phyloP scores from a whole-genome alignment of 345 rosid genomes.

The Garcia nutans region DNA sequence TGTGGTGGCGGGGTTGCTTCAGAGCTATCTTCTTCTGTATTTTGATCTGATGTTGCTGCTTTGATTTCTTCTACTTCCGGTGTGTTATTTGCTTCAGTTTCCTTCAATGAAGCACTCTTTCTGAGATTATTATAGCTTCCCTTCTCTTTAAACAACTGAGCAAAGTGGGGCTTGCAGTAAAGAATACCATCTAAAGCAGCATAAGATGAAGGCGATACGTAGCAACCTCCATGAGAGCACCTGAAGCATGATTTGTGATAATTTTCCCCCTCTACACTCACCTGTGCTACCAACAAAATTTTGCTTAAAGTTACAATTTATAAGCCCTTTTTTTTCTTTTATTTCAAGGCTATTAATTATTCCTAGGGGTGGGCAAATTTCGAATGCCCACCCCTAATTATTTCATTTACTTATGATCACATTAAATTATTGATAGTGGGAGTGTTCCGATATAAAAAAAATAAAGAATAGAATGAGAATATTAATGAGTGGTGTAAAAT shows the following conservation, averaged over 20 bases:
- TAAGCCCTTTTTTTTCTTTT: background rate
- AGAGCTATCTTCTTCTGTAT: slow-evolving; percentile 10
- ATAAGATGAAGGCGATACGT: slow-evolving; percentile 41
- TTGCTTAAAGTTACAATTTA: background rate
- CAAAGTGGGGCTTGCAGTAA: slow-evolving; percentile 54
- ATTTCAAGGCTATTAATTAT: background rate
- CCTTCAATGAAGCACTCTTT: slow-evolving; percentile 34
- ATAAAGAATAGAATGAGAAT: too few species aligned
- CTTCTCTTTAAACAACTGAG: slow-evolving; percentile 54
- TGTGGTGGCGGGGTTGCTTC: slow-evolving; percentile 14
- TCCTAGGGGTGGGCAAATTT: too few species aligned
- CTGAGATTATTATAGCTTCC: slow-evolving; percentile 45
- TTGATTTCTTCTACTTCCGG: slow-evolving; percentile 18
- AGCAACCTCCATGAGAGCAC: slow-evolving; percentile 56
- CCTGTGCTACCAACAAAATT: slow-evolving; percentile 30
- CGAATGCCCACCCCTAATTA: too few species aligned
- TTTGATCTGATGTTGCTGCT: slow-evolving; percentile 2
- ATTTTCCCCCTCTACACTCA: slow-evolving; percentile 47
- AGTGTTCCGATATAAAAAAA: too few species aligned
- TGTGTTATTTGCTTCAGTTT: background rate
- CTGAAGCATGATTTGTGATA: slow-evolving; percentile 58
- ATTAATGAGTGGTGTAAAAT: too few species aligned
- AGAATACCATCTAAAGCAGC: slow-evolving; percentile 52
- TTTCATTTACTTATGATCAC: too few species aligned
- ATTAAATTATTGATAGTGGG: too few species aligned